phyloP scores from a whole-genome alignment of 2,329 filamentous ascomycete species.

The Fusarium redolens region DNA sequence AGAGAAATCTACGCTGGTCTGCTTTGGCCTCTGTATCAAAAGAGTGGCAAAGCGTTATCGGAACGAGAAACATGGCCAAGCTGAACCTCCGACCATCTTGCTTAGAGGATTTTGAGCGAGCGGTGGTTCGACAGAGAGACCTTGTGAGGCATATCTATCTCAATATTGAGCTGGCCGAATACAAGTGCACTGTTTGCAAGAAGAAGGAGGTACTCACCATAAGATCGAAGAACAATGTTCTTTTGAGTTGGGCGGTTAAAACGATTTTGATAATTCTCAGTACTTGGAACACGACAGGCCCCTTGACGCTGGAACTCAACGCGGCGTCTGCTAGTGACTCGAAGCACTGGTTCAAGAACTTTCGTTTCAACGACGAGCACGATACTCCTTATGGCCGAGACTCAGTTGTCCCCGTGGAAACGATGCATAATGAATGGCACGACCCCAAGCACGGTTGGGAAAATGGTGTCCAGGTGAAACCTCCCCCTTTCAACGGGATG shows the following conservation, averaged over 20 bases:
- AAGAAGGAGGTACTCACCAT: background rate
- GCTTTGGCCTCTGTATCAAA: constrained; percentile 3
- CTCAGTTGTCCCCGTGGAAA: background rate
- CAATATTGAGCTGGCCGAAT: background rate
- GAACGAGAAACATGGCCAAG: constrained; percentile 10
- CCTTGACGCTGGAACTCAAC: background rate
- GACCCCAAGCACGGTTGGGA: background rate
- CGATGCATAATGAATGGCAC: background rate
- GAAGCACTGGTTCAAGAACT: background rate
- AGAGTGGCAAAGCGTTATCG: constrained; percentile 17
- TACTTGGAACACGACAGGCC: background rate
- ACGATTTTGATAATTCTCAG: background rate
- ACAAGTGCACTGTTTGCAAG: background rate
- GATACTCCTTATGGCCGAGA: background rate
- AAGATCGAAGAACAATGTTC: too few species aligned
- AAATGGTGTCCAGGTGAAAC: background rate
- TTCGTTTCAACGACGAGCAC: background rate
- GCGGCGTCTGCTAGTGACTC: background rate
- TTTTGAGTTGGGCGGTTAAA: rapidly evolving
- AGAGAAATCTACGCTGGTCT: background rate
- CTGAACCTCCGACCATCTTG: background rate
- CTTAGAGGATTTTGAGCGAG: background rate
- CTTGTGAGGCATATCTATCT: constrained; percentile 13
- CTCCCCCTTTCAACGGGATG: background rate
- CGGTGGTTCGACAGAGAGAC: background rate